These are phyloP conservation scores for Hortaea werneckii DNA, from an alignment of 2,329 filamentous ascomycete species.

Conservation along the genomic window DNA sequence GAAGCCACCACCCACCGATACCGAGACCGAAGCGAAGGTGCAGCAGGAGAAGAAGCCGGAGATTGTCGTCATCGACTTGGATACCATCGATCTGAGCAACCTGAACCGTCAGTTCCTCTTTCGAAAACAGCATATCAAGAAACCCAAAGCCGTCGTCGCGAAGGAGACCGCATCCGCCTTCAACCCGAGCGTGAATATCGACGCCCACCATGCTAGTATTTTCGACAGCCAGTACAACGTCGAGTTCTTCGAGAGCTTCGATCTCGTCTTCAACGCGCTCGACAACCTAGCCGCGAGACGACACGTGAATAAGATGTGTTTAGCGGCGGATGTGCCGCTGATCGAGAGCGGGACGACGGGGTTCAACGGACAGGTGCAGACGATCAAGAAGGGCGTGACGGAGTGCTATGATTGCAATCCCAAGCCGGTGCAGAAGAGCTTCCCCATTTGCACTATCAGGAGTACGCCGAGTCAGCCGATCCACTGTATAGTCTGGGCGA, in stretches of 20 bases:
- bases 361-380: slow-evolving; percentile 95
- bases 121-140: slow-evolving; percentile 93
- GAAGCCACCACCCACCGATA: neutral
- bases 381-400: slow-evolving; percentile 76
- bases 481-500: slow-evolving; percentile 97
- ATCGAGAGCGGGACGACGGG: slow-evolving; percentile 96
- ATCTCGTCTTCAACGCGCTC: slow-evolving; percentile 87
- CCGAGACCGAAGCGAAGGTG: neutral
- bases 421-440: slow-evolving; percentile 85
- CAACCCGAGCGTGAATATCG: slow-evolving; percentile 77
- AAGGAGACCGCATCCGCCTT: slow-evolving; percentile 86
- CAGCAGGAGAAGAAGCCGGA: slow-evolving; percentile 37
- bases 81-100: slow-evolving; percentile 97
- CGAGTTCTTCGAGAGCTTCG: slow-evolving; percentile 76
- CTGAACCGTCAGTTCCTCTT: slow-evolving; percentile 97
- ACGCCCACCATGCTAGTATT: slow-evolving; percentile 89
- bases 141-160: slow-evolving; percentile 86
- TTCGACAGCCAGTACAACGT: slow-evolving; percentile 81
- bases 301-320: slow-evolving; percentile 95
- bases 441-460: slow-evolving; percentile 92
- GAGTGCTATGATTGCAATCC: slow-evolving; percentile 93
- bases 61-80: slow-evolving; percentile 89
- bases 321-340: slow-evolving; percentile 79
- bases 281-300: slow-evolving; percentile 90
- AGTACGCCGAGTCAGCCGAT: slow-evolving; percentile 94